Evolutionary conservation across 2,329 filamentous ascomycete genomes (phyloP), one percentile per base, ranked within the genome.

Genomic region (Hypoxylon sp.): DNA sequence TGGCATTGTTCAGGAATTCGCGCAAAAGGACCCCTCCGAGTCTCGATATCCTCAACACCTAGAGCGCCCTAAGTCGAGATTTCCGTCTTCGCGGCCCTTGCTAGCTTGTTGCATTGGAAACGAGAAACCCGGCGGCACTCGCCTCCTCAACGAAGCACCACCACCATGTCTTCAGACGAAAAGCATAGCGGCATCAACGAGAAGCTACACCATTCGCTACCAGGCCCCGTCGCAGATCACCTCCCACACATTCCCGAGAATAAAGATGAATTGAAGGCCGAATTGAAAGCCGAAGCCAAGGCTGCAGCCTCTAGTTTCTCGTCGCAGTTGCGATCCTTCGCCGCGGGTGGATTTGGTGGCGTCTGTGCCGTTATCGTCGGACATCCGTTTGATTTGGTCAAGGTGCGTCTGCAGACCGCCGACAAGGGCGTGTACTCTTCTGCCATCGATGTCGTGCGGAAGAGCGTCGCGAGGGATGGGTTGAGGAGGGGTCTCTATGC

Each of bases 371-470:
- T 99, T 61, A 80, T 99, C 46, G 95, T 98, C 66, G 92, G 96
- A 64, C 96, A 99, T 81, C 96, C 96, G 8, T 99, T 99, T 79
- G 96, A 99, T 80, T 86, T 99, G 75, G 95, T 98, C 81, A 99
- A 99, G 84, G 96, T 99, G 73, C 92, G 96, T 66, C 85, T 99
- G 80, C 96, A 99, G 85, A 99, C 96, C 1, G 94, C 96, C 37
- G 95, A 98, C 82, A 91, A 90, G 81, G 96, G 96, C 54, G 92
- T 97, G 37, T 99, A 99, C 83, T 91, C 86, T 37, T 91, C 92
- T 50, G 96, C 96, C 13, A 86, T 98, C 76, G 96, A 99, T 82
- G 95, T 98, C 1, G 94, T 98, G 71, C 86, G 88, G 81, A 97
- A 92, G 85, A 95, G 93, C 37, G 83, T 99, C 68, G 95, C 95